phyloP scores from a whole-genome alignment of 768 basidiomycete species.

The Pleurotus sapidus region DNA sequence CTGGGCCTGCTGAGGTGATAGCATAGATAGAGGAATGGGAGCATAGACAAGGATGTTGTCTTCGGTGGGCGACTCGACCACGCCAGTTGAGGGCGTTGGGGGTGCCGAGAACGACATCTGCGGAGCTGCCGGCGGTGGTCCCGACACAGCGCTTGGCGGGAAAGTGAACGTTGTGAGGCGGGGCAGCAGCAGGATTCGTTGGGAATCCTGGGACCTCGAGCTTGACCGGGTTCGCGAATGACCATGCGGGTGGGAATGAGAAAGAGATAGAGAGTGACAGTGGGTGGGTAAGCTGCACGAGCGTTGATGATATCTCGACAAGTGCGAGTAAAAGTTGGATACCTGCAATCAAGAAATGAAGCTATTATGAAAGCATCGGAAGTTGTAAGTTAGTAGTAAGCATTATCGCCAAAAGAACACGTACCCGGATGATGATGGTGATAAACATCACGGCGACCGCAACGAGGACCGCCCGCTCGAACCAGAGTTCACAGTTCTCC shows the following conservation, averaged over 20 bases:
- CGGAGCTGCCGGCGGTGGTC: background rate
- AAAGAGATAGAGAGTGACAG: constrained; percentile 17
- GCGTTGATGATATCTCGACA: constrained; percentile 39
- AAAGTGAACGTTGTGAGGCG: constrained; percentile 10
- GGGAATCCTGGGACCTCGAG: constrained; percentile 21
- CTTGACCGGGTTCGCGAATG: constrained; percentile 9
- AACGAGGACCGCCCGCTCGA: constrained; percentile 62
- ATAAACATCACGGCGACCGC: constrained; percentile 58
- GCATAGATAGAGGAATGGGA: constrained; percentile 56
- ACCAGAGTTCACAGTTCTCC: constrained; percentile 81
- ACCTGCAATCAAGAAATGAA: constrained; percentile 78
- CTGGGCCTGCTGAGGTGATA: constrained; percentile 50
- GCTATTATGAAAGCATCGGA: constrained; percentile 30
- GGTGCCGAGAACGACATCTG: background rate
- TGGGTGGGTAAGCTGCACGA: constrained; percentile 15
- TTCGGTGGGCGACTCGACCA: constrained; percentile 10
- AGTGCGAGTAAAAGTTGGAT: constrained; percentile 58
- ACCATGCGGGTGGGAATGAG: constrained; percentile 13
- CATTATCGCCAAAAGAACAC: constrained; percentile 20
- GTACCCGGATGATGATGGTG: constrained; percentile 63
- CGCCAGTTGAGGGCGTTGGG: constrained; percentile 12
- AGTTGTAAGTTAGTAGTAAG: constrained; percentile 4
- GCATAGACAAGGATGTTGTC: constrained; percentile 57
- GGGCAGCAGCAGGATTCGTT: constrained; percentile 67
- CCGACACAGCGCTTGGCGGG: background rate